Base-by-base conservation (phyloP, 2,329 filamentous ascomycete species). In the Colletotrichum lentis region DNA sequence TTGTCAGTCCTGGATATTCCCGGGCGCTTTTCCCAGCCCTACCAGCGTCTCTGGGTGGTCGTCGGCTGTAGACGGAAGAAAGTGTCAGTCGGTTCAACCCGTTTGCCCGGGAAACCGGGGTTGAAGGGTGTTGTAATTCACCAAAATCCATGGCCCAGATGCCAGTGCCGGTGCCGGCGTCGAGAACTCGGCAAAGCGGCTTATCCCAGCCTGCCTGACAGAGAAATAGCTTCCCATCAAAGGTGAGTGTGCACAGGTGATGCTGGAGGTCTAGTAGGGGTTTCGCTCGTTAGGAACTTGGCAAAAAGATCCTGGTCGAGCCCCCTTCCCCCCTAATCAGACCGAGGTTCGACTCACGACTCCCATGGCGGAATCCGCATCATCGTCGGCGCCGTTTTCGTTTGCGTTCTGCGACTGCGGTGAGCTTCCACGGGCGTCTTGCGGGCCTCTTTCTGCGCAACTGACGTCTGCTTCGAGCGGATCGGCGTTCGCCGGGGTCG, bases 111-210 rank as follows among this genome's bases (percentile, higher is more conserved):
- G 3, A 6, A 6, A 18, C 16, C 2, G 2, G 27, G 22, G 8
- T 20, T 7, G 11, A n/a, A 24, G 27, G 31, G 2, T 14, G n/a
- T 41, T 16, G 14, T 55, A 31, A 8, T 31, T 31, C n/a, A 76
- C 75, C 81, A 70, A 84, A 79, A 64, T 85, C 83, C 11, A 85
- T 80, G 4, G 78, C 78, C 80, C 80, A 82, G 10, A 78, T 74
- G 20, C 82, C 82, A 3, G 83, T 85, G 0, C 83, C 83, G 1
- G 82, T 84, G n/a, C 83, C 83, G 31, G 83, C 72, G 72, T 86
- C 84, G 1, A 86, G 75, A 8, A 80, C 75, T n/a, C 69, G 70
- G 12, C 41, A 56, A 6, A 44, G 47, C 5, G 70, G 65, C 16
- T 41, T 67, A 27, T 62, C 49, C 52, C 67, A 57, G 16, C 68